Evolutionary conservation across 805 yeast genomes (phyloP).

Genomic region (Myxozyma sirexii): DNA sequence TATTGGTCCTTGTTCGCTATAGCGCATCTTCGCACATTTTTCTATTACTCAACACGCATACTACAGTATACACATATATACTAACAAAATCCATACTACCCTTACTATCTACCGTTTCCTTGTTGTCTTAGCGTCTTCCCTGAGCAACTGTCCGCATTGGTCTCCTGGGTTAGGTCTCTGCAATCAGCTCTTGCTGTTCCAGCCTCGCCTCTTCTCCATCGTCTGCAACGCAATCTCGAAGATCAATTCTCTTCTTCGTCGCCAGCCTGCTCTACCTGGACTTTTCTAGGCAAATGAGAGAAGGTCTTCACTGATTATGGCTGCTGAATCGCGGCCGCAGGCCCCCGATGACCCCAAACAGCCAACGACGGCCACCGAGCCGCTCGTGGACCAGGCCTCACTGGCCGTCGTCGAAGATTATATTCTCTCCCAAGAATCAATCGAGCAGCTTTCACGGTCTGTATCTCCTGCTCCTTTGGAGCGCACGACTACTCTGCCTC

Average conservation of each 20-base stretch:
- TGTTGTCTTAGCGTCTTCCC: not conserved
- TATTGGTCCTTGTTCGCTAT: too few species aligned
- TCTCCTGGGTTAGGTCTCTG: not conserved
- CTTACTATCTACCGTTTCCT: too few species aligned
- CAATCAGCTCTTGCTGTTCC: constrained; percentile 1
- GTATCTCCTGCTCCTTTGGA: not conserved
- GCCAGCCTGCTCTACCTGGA: not conserved
- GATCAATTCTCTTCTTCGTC: not conserved
- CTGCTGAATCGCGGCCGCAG: constrained; percentile 17
- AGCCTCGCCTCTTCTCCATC: constrained; percentile 3
- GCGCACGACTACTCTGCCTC: constrained; percentile 3
- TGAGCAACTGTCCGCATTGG: not conserved
- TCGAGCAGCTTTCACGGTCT: constrained; percentile 11
- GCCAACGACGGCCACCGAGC: constrained; percentile 22
- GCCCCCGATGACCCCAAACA: constrained; percentile 12
- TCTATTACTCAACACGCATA: too few species aligned
- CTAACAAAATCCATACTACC: too few species aligned
- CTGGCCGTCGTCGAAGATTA: constrained; percentile 29
- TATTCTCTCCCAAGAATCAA: constrained; percentile 25
- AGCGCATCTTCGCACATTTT: too few species aligned
- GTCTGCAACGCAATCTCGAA: not conserved
- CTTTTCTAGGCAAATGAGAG: constrained; percentile 5
- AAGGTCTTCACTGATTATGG: constrained; percentile 11
- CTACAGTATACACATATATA: too few species aligned
- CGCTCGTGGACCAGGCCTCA: constrained; percentile 13